Conservation (phyloP, 2,329 filamentous ascomycete species). For the Leptodontidium sp. region DNA sequence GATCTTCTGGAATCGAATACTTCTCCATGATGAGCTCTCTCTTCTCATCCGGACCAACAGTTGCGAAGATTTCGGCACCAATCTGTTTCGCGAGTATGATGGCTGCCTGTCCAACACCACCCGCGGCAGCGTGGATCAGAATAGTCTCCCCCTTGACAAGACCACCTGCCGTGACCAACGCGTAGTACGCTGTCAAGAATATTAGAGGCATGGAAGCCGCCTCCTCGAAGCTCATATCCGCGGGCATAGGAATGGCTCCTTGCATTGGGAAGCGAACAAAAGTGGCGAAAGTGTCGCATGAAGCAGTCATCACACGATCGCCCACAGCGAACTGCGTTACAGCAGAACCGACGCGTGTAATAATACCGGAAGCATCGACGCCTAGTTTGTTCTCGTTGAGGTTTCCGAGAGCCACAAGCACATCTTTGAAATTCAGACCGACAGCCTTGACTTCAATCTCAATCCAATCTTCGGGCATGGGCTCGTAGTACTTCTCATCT, state of each 20-base stretch:
- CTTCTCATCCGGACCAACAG: constrained; percentile 51
- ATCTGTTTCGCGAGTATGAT: constrained; percentile 46
- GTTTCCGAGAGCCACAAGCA: constrained; percentile 47
- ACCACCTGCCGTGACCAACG: constrained; percentile 51
- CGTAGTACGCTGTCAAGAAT: constrained; percentile 54
- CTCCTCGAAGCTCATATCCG: constrained; percentile 49
- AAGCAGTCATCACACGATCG: constrained; percentile 35
- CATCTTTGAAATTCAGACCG: constrained; percentile 57
- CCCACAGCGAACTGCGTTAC: constrained; percentile 21
- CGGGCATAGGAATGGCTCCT: constrained; percentile 48
- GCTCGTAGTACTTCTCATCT: constrained; percentile 16
- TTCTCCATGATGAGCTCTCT: constrained; percentile 47
- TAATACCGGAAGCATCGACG: constrained; percentile 26
- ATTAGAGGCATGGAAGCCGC: constrained; percentile 52
- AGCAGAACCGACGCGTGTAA: constrained; percentile 28
- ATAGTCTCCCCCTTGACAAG: constrained; percentile 47
- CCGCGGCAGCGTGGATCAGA: constrained; percentile 37
- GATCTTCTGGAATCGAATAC: constrained; percentile 49
- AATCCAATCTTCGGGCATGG: constrained; percentile 43
- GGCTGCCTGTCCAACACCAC: constrained; percentile 36
- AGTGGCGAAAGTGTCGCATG: constrained; percentile 26
- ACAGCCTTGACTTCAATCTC: constrained; percentile 48
- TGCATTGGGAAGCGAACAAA: constrained; percentile 37
- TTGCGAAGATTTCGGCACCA: constrained; percentile 53
- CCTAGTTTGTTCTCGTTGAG: constrained; percentile 25